phyloP scores from a whole-genome alignment of 768 basidiomycete genomes.

The Glaciozyma martinii region DNA sequence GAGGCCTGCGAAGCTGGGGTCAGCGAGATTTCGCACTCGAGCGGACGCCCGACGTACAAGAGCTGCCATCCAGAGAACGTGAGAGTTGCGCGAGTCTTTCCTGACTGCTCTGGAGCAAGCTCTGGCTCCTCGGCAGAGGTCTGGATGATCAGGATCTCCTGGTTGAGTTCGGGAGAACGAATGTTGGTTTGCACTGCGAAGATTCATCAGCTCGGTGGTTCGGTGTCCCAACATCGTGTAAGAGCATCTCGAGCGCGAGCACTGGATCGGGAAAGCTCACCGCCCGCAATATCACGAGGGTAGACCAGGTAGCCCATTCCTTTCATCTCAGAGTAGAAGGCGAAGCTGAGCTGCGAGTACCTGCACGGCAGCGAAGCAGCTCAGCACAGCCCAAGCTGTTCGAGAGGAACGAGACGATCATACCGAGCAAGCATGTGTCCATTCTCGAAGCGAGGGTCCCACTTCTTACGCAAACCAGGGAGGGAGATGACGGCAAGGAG shows the following conservation, averaged over 20 bases:
- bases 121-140: conserved; percentile 21
- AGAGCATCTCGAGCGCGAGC: not conserved
- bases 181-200: conserved; percentile 15
- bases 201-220: too few species aligned
- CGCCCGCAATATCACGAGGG: conserved; percentile 27
- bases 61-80: conserved; percentile 14
- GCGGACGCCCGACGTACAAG: not conserved
- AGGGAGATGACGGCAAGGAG: conserved; percentile 23
- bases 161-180: conserved; percentile 2
- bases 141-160: conserved; percentile 27
- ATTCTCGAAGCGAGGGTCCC: conserved; percentile 15
- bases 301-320: conserved; percentile 31
- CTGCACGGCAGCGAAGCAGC: not conserved
- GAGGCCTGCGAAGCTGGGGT: conserved; percentile 7
- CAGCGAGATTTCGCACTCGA: too few species aligned
- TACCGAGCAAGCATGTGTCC: conserved; percentile 15
- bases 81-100: conserved; percentile 26
- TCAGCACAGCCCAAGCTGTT: not conserved
- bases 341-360: not conserved
- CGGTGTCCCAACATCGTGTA: conserved; percentile 2
- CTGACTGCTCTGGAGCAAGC: conserved; percentile 26
- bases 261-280: not conserved
- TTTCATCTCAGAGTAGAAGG: conserved; percentile 22
- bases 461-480: conserved; percentile 16
- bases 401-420: not conserved